Base-by-base conservation (phyloP, 805 yeast genomes). In the Candida broadrunensis region DNA sequence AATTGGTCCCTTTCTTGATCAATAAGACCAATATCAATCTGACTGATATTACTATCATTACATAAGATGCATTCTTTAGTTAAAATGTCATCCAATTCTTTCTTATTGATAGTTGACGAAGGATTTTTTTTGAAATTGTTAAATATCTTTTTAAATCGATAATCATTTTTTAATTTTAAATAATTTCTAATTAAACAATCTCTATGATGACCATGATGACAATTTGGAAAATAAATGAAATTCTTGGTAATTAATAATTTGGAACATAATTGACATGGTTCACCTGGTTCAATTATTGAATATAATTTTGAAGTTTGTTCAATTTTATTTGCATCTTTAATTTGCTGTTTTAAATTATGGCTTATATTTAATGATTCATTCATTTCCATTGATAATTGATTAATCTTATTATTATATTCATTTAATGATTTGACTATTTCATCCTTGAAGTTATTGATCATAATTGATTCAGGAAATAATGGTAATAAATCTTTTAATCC, bases 181-280 rank as follows among this genome's bases (percentile, higher is more conserved):
- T 85, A 77, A 29, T 67, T 67, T 42, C 77, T 75, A 5, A 85
- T 77, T n/a, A 88, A 60, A 65, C 99, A 93, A 56, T 89, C 96
- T 38, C 81, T 82, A 56, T 93, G 98, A 63, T 87, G 85, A 4
- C 87, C 79, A 58, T 93, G 99, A 42, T 78, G 84, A 57, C 99
- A 93, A 43, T 66, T 69, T 0, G 97, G 97, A 55, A 88, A 93
- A 4, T 82, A 79, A 39, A 83, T 74, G 50, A 89, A 89, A 55
- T 80, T 85, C 42, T 88, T 76, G 3, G 82, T 77, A 2, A 88
- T 74, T 34, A 91, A 66, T 7, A 93, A 74, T 49, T 75, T 75
- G n/a, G 70, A 64, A 60, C 98, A 91, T 3, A 80, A 49, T 33
- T 75, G 66, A 64, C 99, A 93, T 0, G 91, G 77, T 47, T 83